A percentile compares a stretch with the other conserved stretches of the same genome.
phyloP scores from a whole-genome alignment of 2,329 filamentous ascomycete species.

The Aspergillus piperis region DNA sequence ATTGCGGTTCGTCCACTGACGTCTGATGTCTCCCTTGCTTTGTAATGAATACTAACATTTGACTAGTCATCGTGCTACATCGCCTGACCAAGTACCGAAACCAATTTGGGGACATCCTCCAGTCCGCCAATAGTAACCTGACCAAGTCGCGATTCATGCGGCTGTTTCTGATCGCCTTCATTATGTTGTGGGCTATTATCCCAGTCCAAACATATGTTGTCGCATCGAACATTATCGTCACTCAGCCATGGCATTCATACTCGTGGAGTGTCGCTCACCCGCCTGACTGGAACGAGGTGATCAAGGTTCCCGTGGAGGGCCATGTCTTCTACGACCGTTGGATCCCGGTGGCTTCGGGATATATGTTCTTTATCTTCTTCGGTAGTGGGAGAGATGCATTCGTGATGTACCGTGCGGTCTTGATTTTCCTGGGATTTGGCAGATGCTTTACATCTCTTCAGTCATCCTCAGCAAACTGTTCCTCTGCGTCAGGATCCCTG shows the following conservation, averaged over 20 bases:
- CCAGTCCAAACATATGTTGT: slow-evolving; percentile 57
- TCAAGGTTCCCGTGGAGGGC: slow-evolving; percentile 50
- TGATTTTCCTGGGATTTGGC: slow-evolving; percentile 46
- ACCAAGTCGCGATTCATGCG: slow-evolving; percentile 64
- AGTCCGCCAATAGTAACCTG: slow-evolving; percentile 51
- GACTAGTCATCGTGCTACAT: slow-evolving; percentile 58
- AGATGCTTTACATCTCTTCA: slow-evolving; percentile 31
- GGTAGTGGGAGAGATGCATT: slow-evolving; percentile 64
- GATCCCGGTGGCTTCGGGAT: slow-evolving; percentile 56
- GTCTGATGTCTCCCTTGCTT: not conserved
- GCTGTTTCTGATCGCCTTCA: slow-evolving; percentile 50
- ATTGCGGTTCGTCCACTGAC: slow-evolving; percentile 52
- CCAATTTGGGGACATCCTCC: slow-evolving; percentile 59
- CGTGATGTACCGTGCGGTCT: slow-evolving; percentile 53
- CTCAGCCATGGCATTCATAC: slow-evolving; percentile 46
- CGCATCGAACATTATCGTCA: slow-evolving; percentile 41
- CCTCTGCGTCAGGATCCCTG: slow-evolving; percentile 23
- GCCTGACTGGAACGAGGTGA: slow-evolving; percentile 51
- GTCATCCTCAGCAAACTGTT: slow-evolving; percentile 17
- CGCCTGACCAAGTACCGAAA: slow-evolving; percentile 63
- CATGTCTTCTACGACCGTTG: slow-evolving; percentile 57
- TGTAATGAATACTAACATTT: not conserved
- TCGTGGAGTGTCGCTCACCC: slow-evolving; percentile 58
- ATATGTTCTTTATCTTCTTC: slow-evolving; percentile 64
- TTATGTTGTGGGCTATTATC: slow-evolving; percentile 58